Evolutionary conservation across 345 rosid species (phyloP).

Genomic region (Murraya paniculata): DNA sequence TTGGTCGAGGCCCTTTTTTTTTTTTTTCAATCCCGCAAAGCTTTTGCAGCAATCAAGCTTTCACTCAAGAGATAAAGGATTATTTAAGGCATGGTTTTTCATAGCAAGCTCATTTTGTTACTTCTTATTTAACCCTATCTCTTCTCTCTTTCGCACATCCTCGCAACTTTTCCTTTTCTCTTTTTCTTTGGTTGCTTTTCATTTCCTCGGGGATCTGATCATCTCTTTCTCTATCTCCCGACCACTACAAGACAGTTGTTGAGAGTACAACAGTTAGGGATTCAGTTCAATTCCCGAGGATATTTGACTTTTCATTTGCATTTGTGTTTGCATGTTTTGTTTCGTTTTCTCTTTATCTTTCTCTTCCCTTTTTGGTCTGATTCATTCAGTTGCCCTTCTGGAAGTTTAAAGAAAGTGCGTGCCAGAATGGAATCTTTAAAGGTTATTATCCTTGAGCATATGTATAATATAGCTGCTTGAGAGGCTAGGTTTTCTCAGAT

Average conservation of each 20-base stretch:
- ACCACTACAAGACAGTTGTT: conserved; percentile 17
- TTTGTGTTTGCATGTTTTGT: conserved; percentile 14
- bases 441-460: conserved; percentile 1
- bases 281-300: conserved; percentile 65
- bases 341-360: conserved; percentile 17
- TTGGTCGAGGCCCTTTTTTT: conserved; percentile 37
- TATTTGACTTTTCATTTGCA: conserved; percentile 25
- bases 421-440: conserved; percentile 8
- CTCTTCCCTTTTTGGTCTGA: conserved; percentile 33
- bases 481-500: conserved; percentile 26
- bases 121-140: conserved; percentile 54
- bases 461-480: not conserved
- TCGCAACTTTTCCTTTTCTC: conserved; percentile 11
- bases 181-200: conserved; percentile 10
- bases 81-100: conserved; percentile 55
- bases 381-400: conserved; percentile 17
- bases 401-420: conserved; percentile 4
- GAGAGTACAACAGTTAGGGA: conserved; percentile 15
- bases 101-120: conserved; percentile 10
- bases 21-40: conserved; percentile 42
- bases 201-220: conserved; percentile 77
- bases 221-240: conserved; percentile 23
- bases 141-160: conserved; percentile 46
- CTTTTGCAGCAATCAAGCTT: conserved; percentile 76
- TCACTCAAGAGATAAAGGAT: conserved; percentile 35